phyloP scores from a whole-genome alignment of 2,329 filamentous ascomycete species.

The Cladosporium sp. region DNA sequence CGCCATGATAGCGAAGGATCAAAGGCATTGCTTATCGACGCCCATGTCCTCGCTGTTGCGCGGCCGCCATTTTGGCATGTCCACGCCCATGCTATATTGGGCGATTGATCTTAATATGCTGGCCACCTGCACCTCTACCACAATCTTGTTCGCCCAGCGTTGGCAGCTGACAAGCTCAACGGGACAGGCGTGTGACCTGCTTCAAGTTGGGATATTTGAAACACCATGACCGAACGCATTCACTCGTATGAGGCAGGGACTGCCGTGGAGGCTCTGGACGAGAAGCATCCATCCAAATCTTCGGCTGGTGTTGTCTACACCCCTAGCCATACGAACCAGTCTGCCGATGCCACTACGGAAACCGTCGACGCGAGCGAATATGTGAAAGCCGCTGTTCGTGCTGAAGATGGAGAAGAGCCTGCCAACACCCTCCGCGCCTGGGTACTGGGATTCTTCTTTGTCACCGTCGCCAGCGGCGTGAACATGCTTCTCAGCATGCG shows the following conservation, averaged over 20 bases:
- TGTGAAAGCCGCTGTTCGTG: slow-evolving; percentile 48
- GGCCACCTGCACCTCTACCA: not conserved
- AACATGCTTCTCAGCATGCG: slow-evolving; percentile 86
- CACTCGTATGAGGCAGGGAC: not conserved
- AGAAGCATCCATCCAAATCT: not conserved
- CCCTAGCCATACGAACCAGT: not conserved
- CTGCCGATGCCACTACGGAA: not conserved
- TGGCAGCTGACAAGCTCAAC: not conserved
- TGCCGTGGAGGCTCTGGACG: not conserved
- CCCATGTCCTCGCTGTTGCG: not conserved
- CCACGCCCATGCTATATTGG: not conserved
- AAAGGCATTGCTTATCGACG: slow-evolving; percentile 5
- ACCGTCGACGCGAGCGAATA: slow-evolving; percentile 18
- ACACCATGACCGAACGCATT: not conserved
- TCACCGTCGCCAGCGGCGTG: slow-evolving; percentile 42
- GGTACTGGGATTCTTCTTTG: slow-evolving; percentile 47
- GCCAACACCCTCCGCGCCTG: slow-evolving; percentile 46
- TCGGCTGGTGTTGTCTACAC: not conserved
- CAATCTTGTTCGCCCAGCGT: not conserved
- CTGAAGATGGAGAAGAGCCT: slow-evolving; percentile 45
- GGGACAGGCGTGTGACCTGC: not conserved
- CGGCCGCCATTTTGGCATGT: not conserved
- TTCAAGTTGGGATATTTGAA: not conserved
- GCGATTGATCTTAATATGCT: not conserved
- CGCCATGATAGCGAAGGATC: slow-evolving; percentile 1